These are phyloP conservation scores for Hansenula lynferdii DNA, from an alignment of 1,139 yeast genomes.

Conservation along the genomic window DNA sequence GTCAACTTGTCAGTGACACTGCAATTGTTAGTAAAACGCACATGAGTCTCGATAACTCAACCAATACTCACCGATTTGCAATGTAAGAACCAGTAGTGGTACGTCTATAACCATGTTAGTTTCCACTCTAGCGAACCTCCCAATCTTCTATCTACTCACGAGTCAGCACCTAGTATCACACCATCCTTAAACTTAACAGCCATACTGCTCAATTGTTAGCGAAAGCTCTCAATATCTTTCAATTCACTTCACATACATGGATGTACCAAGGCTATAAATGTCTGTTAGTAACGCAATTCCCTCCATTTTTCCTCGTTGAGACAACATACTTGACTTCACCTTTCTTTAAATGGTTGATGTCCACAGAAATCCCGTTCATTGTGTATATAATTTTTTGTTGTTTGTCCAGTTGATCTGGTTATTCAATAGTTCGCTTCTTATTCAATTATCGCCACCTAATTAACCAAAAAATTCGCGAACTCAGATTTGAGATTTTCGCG, in stretches of 20 bases:
- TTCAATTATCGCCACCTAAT: too few relatives aligned
- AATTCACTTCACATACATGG: constrained; percentile 74
- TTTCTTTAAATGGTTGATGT: constrained; percentile 83
- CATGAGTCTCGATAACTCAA: too few relatives aligned
- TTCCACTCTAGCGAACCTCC: neutral
- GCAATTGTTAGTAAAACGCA: neutral
- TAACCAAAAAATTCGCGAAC: too few relatives aligned
- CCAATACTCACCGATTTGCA: constrained; percentile 56
- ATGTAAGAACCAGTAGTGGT: constrained; percentile 97
- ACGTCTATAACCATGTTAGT: constrained; percentile 37
- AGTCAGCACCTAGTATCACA: constrained; percentile 96
- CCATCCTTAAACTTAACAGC: constrained; percentile 96
- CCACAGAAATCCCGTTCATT: constrained; percentile 89
- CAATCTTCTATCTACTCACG: constrained; percentile 34
- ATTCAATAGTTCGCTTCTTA: too few relatives aligned
- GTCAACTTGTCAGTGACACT: constrained; percentile 95
- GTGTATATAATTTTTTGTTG: constrained; percentile 8
- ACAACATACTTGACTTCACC: constrained; percentile 72
- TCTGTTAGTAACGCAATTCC: constrained; percentile 10
- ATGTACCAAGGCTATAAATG: constrained; percentile 69
- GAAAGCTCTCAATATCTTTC: neutral
- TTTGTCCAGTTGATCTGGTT: neutral
- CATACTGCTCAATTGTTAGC: constrained; percentile 43
- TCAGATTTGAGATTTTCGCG: too few relatives aligned
- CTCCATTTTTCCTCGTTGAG: too few relatives aligned